A percentile compares a stretch with the other conserved stretches of the same genome.
Conservation (phyloP, 768 basidiomycete genomes). For the Boletus insuetus region DNA sequence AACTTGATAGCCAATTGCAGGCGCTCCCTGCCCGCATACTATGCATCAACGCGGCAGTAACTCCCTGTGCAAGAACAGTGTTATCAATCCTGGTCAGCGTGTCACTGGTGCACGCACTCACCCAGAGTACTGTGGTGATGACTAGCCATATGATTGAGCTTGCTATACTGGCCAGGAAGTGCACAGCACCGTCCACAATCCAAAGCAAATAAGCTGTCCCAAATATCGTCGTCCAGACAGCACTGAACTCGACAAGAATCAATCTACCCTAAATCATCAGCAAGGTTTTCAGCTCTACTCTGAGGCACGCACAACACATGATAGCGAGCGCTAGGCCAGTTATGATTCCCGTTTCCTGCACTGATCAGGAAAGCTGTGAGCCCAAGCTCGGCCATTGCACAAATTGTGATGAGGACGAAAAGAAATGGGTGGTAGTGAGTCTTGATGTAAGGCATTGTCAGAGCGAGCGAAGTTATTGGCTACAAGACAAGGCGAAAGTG, state of each 20-base stretch:
- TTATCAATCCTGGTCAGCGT: not conserved
- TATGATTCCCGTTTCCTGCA: slow-evolving; percentile 58
- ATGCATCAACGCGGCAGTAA: slow-evolving; percentile 66
- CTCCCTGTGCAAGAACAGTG: slow-evolving; percentile 45
- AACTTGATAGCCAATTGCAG: slow-evolving; percentile 50
- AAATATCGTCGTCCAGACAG: slow-evolving; percentile 75
- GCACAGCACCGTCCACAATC: slow-evolving; percentile 62
- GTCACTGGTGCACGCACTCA: slow-evolving; percentile 28
- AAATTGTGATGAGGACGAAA: slow-evolving; percentile 62
- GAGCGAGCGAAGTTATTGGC: slow-evolving; percentile 11
- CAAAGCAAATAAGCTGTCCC: slow-evolving; percentile 68
- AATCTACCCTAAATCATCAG: slow-evolving; percentile 36
- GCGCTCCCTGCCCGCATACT: slow-evolving; percentile 56
- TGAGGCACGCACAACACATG: slow-evolving; percentile 54
- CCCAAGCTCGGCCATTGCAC: slow-evolving; percentile 69
- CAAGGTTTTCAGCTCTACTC: not conserved
- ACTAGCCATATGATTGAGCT: slow-evolving; percentile 75
- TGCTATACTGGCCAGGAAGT: slow-evolving; percentile 72
- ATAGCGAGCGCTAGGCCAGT: slow-evolving; percentile 61
- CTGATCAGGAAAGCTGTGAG: slow-evolving; percentile 73
- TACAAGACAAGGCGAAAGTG: slow-evolving; percentile 10
- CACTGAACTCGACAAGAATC: slow-evolving; percentile 59
- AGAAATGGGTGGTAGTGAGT: slow-evolving; percentile 61
- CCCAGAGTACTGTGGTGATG: slow-evolving; percentile 67
- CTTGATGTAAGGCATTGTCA: slow-evolving; percentile 42